Conservation (phyloP, 805 yeast genomes). For the Candida anglica region DNA sequence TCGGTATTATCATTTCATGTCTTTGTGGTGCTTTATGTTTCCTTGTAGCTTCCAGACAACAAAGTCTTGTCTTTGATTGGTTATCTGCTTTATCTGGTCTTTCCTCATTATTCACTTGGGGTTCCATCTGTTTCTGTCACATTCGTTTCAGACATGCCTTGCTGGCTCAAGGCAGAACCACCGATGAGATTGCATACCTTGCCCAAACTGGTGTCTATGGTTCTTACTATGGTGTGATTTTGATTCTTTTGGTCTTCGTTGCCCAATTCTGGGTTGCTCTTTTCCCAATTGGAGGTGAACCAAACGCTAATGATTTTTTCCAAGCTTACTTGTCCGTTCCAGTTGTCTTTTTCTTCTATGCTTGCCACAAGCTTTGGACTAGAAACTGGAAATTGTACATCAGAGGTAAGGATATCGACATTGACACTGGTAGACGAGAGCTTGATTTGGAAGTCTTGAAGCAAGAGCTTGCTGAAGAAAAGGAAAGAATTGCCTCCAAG, state of each 20-base stretch:
- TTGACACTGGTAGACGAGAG: constrained; percentile 42
- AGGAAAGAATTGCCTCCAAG: constrained; percentile 25
- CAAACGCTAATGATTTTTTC: constrained; percentile 34
- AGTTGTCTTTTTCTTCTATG: constrained; percentile 31
- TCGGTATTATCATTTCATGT: constrained; percentile 56
- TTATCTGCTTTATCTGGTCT: constrained; percentile 38
- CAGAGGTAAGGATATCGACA: constrained; percentile 33
- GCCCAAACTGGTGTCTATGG: constrained; percentile 37
- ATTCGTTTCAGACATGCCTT: constrained; percentile 38
- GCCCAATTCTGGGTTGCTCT: constrained; percentile 43
- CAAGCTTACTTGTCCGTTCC: constrained; percentile 34
- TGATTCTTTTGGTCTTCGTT: constrained; percentile 32
- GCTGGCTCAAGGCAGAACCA: constrained; percentile 26
- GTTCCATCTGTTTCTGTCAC: constrained; percentile 36
- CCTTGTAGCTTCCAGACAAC: constrained; percentile 40
- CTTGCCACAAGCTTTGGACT: constrained; percentile 38
- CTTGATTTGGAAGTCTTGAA: constrained; percentile 36
- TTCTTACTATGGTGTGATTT: constrained; percentile 27
- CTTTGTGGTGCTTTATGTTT: constrained; percentile 56
- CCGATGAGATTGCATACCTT: constrained; percentile 31
- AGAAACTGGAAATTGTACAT: constrained; percentile 34
- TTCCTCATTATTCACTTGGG: constrained; percentile 40
- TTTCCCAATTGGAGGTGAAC: constrained; percentile 33
- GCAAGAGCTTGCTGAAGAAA: constrained; percentile 30
- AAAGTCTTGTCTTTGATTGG: constrained; percentile 38